These are phyloP conservation scores for Paspalum vaginatum DNA, from an alignment of 176 grass and related monocot genomes.

Conservation along the genomic window DNA sequence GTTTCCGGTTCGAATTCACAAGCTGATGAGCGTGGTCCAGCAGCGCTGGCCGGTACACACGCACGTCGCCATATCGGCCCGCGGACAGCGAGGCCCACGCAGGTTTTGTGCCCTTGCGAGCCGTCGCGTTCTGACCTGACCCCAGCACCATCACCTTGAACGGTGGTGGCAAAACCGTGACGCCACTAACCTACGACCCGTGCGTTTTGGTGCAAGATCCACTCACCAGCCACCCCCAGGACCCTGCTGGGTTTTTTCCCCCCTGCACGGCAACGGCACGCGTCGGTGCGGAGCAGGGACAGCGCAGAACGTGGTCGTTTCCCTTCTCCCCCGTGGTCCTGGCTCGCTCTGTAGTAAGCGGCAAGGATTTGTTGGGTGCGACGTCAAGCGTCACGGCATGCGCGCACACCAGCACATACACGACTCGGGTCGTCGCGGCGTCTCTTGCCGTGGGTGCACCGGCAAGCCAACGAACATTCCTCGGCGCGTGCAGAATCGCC, in stretches of 20 bases:
- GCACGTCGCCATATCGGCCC: not conserved
- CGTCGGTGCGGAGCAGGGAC: not conserved
- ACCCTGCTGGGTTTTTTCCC: not conserved
- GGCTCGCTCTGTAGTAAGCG: not conserved
- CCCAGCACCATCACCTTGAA: not conserved
- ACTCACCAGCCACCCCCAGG: not conserved
- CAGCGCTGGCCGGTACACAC: not conserved
- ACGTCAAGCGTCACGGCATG: not conserved
- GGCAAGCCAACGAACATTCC: not conserved
- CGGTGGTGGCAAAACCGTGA: not conserved
- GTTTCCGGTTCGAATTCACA: not conserved
- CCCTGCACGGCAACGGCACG: too few relatives aligned
- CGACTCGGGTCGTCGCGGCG: not conserved
- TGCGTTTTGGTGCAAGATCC: not conserved
- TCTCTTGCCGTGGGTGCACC: conserved; percentile 5
- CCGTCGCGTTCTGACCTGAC: not conserved
- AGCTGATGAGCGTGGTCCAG: not conserved
- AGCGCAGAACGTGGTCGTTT: not conserved
- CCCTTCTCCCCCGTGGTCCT: not conserved
- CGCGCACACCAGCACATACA: too few relatives aligned
- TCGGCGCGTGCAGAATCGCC: too few relatives aligned
- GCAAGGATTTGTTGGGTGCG: not conserved
- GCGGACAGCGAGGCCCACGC: conserved; percentile 6
- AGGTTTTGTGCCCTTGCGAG: not conserved
- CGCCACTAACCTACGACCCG: not conserved